Evolutionary conservation across 208 protist genomes (phyloP), one percentile per base, ranked within the genome.

Genomic region (Leishmania major): DNA sequence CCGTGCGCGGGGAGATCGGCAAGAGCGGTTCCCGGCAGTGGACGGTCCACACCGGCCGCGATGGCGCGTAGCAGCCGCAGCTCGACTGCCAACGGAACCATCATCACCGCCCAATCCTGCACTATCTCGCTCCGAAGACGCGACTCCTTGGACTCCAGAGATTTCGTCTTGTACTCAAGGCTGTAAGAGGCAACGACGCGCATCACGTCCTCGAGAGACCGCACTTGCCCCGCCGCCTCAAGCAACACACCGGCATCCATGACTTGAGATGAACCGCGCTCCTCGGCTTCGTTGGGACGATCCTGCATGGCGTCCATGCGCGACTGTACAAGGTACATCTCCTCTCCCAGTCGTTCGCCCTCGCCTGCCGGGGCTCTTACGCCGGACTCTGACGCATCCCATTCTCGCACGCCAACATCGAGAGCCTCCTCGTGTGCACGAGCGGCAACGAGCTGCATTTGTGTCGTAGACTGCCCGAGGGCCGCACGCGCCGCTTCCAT

Each of bases 31-130:
- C 45, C 8, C 45, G 45, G 45, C 6, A 49, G 0, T 11, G 45
- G 45, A 49, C 45, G 45, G 45, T 13, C 45, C 45, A 49, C 45
- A 7, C 45, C 45, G 11, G 5, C 45, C 45, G 11, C 8, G 45
- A 49, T 49, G 45, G 45, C 45, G 2, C 45, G 45, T 49, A 13
- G 45, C 45, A 49, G 8, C 8, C 10, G 45, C 45, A 49, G 45
- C 45, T 49, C 45, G 45, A 11, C 10, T 49, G 45, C 45, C 45
- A 11, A 49, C 10, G 45, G 45, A 49, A 2, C 40, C 13, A 57
- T 22, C 76, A 25, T 66, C 19, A 62, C 51, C 3, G 81, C 81
- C 76, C 76, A 84, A 77, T 80, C 71, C 70, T 74, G 71, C 28
- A 77, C 67, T 35, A 80, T 11, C 47, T 80, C 81, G 37, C 67